phyloP scores from a whole-genome alignment of 202 grass and related monocot species.

The Saccharum hybrid region DNA sequence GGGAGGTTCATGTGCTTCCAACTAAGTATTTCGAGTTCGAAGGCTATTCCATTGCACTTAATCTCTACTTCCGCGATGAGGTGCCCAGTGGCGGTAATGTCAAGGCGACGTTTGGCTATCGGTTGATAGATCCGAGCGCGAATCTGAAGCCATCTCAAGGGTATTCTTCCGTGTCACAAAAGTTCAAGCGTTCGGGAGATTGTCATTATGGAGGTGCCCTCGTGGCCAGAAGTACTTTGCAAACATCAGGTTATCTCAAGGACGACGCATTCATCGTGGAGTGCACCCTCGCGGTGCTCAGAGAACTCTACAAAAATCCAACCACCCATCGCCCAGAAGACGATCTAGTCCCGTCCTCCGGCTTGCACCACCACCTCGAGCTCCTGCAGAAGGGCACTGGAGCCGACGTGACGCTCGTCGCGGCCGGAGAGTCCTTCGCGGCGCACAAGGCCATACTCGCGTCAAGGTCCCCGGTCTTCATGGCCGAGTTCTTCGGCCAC shows the following conservation, averaged over 20 bases:
- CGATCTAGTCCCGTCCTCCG: neutral
- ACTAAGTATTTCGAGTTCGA: accelerated
- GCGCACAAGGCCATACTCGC: conserved; percentile 55
- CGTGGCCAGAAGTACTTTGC: neutral
- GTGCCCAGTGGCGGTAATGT: neutral
- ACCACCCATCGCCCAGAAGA: neutral
- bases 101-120: neutral
- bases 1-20: neutral
- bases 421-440: conserved; percentile 37
- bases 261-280: neutral
- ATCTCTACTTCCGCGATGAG: neutral
- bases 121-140: neutral
- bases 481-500: conserved; percentile 50
- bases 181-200: neutral
- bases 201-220: neutral
- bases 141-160: neutral
- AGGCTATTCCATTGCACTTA: neutral
- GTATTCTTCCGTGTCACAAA: too few relatives aligned
- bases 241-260: neutral
- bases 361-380: conserved; percentile 18
- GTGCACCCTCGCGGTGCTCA: neutral
- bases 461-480: conserved; percentile 43
- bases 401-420: conserved; percentile 35
- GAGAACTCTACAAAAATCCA: neutral
- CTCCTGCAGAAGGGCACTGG: conserved; percentile 32